Percentiles rank a stretch among this genome's conserved stretches.
Evolutionary conservation across 805 yeast genomes (phyloP).

Genomic region (Candida caryicola): DNA sequence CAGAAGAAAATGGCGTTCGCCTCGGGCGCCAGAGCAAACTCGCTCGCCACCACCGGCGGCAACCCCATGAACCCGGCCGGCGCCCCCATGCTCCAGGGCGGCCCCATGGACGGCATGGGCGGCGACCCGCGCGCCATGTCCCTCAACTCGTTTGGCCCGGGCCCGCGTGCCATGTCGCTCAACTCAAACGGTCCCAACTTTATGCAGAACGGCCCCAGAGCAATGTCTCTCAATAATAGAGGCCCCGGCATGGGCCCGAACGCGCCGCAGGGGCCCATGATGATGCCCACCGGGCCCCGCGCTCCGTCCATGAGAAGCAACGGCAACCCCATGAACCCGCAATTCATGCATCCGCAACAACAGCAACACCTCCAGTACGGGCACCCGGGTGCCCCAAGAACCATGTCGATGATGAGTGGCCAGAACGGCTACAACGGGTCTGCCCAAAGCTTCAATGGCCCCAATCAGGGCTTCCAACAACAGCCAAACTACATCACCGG

Average conservation of each 20-base stretch:
- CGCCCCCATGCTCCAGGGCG: slow-evolving; percentile 1
- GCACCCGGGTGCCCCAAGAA: slow-evolving; percentile 20
- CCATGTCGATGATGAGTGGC: slow-evolving; percentile 24
- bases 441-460: slow-evolving; percentile 2
- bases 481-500: slow-evolving; percentile 8
- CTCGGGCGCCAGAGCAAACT: slow-evolving; percentile 46
- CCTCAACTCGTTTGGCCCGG: slow-evolving; percentile 7
- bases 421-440: neutral
- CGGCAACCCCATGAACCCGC: slow-evolving; percentile 5
- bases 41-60: slow-evolving; percentile 32
- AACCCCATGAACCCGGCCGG: slow-evolving; percentile 25
- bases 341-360: slow-evolving; percentile 4
- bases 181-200: slow-evolving; percentile 7
- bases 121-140: slow-evolving; percentile 16
- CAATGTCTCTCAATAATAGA: slow-evolving; percentile 24
- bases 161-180: slow-evolving; percentile 11
- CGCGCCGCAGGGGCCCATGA: slow-evolving; percentile 6
- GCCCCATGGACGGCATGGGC: neutral
- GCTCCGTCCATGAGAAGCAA: slow-evolving; percentile 9
- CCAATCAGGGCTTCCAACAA: slow-evolving; percentile 9
- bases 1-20: slow-evolving; percentile 58
- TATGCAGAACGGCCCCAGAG: slow-evolving; percentile 23
- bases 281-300: slow-evolving; percentile 6
- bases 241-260: slow-evolving; percentile 13
- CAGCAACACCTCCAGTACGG: slow-evolving; percentile 18